phyloP scores from a whole-genome alignment of 352 stramenopile genomes.

The Globisporangium abappressorium region DNA sequence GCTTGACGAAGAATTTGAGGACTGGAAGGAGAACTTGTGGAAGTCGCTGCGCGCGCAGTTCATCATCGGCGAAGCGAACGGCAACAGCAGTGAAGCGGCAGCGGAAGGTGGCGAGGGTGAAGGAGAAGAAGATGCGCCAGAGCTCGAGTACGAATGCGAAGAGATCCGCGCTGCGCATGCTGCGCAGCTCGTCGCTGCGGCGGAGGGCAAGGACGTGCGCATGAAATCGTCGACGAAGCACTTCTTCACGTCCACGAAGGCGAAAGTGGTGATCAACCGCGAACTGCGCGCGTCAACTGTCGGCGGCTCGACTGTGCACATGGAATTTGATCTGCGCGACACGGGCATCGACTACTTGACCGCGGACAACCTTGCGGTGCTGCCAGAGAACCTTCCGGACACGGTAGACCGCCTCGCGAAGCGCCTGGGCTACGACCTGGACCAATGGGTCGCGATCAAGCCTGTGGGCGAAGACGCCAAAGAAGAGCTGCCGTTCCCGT shows the following conservation, averaged over 20 bases:
- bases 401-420: conserved; percentile 85
- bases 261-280: conserved; percentile 83
- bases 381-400: conserved; percentile 84
- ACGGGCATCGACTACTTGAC: conserved; percentile 89
- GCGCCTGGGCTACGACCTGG: conserved; percentile 87
- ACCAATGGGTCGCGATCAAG: conserved; percentile 85
- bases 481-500: conserved; percentile 90
- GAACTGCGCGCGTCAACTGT: conserved; percentile 87
- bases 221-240: conserved; percentile 86
- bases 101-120: conserved; percentile 1
- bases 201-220: conserved; percentile 26
- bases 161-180: conserved; percentile 36
- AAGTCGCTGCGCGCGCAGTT: conserved; percentile 63
- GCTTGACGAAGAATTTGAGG: conserved; percentile 91
- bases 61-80: conserved; percentile 28
- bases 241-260: conserved; percentile 86
- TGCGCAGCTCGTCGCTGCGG: conserved; percentile 11
- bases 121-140: conserved; percentile 29
- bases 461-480: conserved; percentile 42
- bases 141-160: conserved; percentile 59
- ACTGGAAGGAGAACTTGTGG: conserved; percentile 96
- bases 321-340: conserved; percentile 87
- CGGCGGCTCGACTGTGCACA: conserved; percentile 85
- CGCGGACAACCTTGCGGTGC: conserved; percentile 92
- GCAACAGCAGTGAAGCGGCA: conserved; percentile 14